Evolutionary conservation across 768 basidiomycete genomes (phyloP).

Genomic region (Lactarius akahatsu): DNA sequence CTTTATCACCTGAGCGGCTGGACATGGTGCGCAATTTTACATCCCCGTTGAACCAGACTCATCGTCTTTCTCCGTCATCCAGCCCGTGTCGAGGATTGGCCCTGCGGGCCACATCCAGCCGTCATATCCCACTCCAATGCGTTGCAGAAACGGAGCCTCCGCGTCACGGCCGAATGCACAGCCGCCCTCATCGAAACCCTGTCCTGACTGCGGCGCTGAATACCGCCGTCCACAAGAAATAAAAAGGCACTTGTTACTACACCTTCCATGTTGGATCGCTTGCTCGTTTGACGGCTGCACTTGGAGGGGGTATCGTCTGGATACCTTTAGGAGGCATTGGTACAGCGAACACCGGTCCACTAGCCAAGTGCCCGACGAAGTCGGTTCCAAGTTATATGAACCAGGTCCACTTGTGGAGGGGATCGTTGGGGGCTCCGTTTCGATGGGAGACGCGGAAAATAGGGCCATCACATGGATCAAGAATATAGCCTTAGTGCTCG

Average conservation of each 20-base stretch:
- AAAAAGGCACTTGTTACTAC: background rate
- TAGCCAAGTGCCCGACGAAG: background rate
- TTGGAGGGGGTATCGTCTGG: constrained; percentile 16
- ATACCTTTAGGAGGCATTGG: constrained; percentile 5
- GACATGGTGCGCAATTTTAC: background rate
- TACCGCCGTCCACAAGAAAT: background rate
- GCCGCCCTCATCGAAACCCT: background rate
- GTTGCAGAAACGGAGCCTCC: too few species aligned
- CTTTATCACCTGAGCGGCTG: background rate
- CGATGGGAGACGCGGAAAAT: background rate
- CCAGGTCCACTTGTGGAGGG: constrained; percentile 4
- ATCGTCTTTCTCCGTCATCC: background rate
- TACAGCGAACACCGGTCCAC: constrained; percentile 1
- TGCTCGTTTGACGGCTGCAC: constrained; percentile 7
- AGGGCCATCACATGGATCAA: background rate
- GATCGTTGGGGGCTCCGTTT: background rate
- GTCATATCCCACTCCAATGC: background rate
- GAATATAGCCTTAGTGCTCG: background rate
- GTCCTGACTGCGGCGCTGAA: background rate
- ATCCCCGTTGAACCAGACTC: background rate
- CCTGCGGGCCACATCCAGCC: background rate
- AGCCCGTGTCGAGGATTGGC: background rate
- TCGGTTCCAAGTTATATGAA: background rate
- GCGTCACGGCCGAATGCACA: background rate
- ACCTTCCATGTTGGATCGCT: constrained; percentile 10